Evolutionary conservation across 139 green algal species (phyloP), one percentile per base, ranked within the genome.

Genomic region (Yamagishiella unicocca): DNA sequence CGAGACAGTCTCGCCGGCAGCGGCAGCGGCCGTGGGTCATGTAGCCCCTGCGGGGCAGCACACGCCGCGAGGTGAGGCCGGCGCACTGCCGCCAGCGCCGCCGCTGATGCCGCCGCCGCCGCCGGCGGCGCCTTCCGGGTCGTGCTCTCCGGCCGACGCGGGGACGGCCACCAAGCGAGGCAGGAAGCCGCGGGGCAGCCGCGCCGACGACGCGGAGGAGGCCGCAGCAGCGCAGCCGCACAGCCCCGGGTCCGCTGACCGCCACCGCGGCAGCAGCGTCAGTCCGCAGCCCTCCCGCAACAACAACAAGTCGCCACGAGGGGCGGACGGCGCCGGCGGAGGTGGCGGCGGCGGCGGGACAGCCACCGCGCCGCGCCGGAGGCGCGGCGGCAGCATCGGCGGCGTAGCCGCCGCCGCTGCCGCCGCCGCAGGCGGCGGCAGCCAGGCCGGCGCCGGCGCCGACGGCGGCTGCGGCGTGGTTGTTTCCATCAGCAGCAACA

Each of bases 401-500:
- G 74, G 74, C 74, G 46, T 25, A 2, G 40, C 22, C 38, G 38
- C 22, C 72, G 1, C 43, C 46, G 71, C 35, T 22, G 54, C 14
- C 75, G 75, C 24, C 75, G 73, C 43, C 73, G 73, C 19, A 45
- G 53, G 35, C 35, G 19, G 29, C 50, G 35, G 25, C 1, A 22
- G 35, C 5, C 7, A n/a, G 31, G 31, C 46, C 25, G 55, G 4
- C 54, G 22, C 24, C 72, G 35, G 25, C 53, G 14, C 12, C 54
- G 27, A 37, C 76, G 1, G 24, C n/a, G 71, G 8, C 42, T 25
- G 40, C 40, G 42, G 25, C n/a, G 46, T 84, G 27, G 37, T 84
- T 0, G 78, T 84, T 38, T 74, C 78, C 38, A 74, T 84, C 29
- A 74, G 58, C 27, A 55, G 78, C 58, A 74, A 73, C 55, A 74